Conservation (phyloP, 768 basidiomycete species). For the Kwoniella botswanensis region DNA sequence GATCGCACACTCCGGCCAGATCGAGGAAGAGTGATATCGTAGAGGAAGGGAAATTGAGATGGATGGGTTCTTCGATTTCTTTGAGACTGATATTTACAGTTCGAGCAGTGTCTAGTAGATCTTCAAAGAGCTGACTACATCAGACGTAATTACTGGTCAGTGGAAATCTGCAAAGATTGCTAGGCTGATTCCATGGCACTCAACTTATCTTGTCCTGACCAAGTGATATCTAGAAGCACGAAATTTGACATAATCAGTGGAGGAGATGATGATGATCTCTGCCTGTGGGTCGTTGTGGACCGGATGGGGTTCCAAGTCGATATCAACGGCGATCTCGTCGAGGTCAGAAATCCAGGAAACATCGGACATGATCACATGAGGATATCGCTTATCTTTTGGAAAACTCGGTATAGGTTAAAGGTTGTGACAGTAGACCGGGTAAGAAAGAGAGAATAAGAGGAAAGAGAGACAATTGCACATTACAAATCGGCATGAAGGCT, state of each 20-base stretch:
- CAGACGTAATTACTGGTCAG: neutral
- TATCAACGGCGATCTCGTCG: conserved; percentile 5
- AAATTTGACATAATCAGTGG: conserved; percentile 15
- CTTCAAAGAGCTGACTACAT: conserved; percentile 11
- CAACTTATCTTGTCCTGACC: conserved; percentile 2
- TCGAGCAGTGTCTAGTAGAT: neutral
- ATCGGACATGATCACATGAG: neutral
- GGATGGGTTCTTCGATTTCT: neutral
- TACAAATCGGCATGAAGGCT: no score
- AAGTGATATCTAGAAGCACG: conserved; percentile 9
- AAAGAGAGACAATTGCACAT: no score
- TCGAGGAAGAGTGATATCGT: conserved; percentile 9
- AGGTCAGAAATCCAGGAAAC: neutral
- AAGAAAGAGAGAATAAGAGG: no score
- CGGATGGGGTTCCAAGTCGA: neutral
- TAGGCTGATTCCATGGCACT: neutral
- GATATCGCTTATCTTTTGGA: neutral
- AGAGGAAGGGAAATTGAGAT: neutral
- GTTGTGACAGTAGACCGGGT: no score
- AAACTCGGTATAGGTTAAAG: no score
- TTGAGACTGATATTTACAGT: neutral
- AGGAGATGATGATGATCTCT: conserved; percentile 13
- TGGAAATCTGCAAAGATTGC: neutral
- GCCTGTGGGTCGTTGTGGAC: conserved; percentile 7
- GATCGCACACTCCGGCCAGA: neutral